These are phyloP conservation scores for Mycena crocata DNA, from an alignment of 768 basidiomycete species.

Conservation along the genomic window DNA sequence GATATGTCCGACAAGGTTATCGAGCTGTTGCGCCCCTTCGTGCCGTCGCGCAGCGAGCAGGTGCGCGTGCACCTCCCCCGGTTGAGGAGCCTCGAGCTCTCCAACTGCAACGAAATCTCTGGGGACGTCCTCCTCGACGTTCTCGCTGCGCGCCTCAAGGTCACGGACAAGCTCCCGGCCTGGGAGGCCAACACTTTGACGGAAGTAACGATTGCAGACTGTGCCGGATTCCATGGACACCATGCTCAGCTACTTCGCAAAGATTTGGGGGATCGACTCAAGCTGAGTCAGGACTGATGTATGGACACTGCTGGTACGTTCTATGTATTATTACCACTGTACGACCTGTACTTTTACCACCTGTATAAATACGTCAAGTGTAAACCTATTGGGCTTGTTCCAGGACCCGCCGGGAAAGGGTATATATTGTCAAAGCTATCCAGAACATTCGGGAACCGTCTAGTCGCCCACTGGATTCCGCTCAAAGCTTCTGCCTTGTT, in stretches of 20 bases:
- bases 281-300: background rate
- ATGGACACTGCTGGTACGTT: background rate
- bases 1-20: slow-evolving; percentile 86
- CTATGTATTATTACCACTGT: slow-evolving; percentile 2
- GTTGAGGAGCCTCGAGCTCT: slow-evolving; percentile 63
- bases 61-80: slow-evolving; percentile 64
- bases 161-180: slow-evolving; percentile 46
- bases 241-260: slow-evolving; percentile 19
- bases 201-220: slow-evolving; percentile 53
- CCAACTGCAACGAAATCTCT: slow-evolving; percentile 71
- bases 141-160: slow-evolving; percentile 59
- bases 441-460: slow-evolving; percentile 7
- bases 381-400: too few species aligned
- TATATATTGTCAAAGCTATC: too few species aligned
- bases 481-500: background rate
- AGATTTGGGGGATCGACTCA: slow-evolving; percentile 13
- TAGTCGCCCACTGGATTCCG: background rate
- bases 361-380: background rate
- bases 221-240: slow-evolving; percentile 45
- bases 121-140: slow-evolving; percentile 69
- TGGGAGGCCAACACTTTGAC: slow-evolving; percentile 41
- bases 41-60: slow-evolving; percentile 15
- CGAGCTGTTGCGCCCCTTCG: slow-evolving; percentile 62
- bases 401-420: too few species aligned
- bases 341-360: background rate